Conservation (phyloP, 2,329 filamentous ascomycete species). For the Periconia digitata region DNA sequence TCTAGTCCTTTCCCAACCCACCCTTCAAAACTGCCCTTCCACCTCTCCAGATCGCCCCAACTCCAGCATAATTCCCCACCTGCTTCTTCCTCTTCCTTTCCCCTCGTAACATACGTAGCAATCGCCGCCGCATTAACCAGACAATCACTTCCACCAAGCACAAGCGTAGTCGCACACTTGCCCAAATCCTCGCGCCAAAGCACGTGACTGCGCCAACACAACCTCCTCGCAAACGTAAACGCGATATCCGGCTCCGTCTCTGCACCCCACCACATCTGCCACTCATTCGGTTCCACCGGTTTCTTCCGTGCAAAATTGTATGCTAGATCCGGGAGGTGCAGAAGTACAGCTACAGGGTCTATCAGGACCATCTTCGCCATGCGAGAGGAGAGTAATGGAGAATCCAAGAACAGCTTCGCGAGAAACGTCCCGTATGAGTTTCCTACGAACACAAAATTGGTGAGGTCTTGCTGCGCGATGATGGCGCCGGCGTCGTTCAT, state of each 20-base stretch:
- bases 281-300: slow-evolving; percentile 57
- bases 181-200: slow-evolving; percentile 65
- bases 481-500: slow-evolving; percentile 56
- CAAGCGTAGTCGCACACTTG: slow-evolving; percentile 54
- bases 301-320: slow-evolving; percentile 59
- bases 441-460: slow-evolving; percentile 58
- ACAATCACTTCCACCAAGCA: slow-evolving; percentile 59
- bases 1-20: slow-evolving; percentile 51
- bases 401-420: slow-evolving; percentile 60
- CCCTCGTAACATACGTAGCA: slow-evolving; percentile 53
- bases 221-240: slow-evolving; percentile 62
- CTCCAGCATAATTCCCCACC: slow-evolving; percentile 2
- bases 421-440: slow-evolving; percentile 64
- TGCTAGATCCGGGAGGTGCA: slow-evolving; percentile 67
- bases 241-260: slow-evolving; percentile 65
- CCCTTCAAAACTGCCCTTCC: slow-evolving; percentile 28
- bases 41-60: slow-evolving; percentile 10
- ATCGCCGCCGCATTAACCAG: slow-evolving; percentile 62
- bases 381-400: slow-evolving; percentile 43
- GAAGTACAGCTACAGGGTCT: slow-evolving; percentile 63
- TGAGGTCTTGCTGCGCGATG: slow-evolving; percentile 57
- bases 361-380: slow-evolving; percentile 54
- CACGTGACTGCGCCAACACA: slow-evolving; percentile 70
- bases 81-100: not conserved
- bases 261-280: slow-evolving; percentile 68